These are phyloP conservation scores for Alternaria rosae DNA, from an alignment of 2,329 filamentous ascomycete species.

Conservation along the genomic window DNA sequence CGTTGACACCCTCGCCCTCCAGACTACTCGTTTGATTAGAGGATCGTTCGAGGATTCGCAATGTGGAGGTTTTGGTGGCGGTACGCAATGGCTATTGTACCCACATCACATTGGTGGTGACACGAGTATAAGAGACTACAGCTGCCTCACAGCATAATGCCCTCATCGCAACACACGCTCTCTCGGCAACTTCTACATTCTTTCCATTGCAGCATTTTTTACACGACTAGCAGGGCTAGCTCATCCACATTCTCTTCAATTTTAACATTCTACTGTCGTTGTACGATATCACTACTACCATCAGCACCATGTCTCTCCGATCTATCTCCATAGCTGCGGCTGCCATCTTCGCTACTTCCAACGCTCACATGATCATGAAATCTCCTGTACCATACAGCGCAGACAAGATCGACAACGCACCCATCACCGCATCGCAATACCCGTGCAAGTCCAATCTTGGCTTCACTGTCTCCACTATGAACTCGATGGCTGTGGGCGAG, in stretches of 20 bases:
- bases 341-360: slow-evolving; percentile 63
- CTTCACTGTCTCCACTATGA: slow-evolving; percentile 42
- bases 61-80: slow-evolving; percentile 18
- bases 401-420: slow-evolving; percentile 65
- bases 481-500: slow-evolving; percentile 68
- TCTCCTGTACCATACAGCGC: slow-evolving; percentile 69
- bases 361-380: slow-evolving; percentile 78
- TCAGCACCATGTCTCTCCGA: slow-evolving; percentile 59
- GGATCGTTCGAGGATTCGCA: slow-evolving; percentile 27
- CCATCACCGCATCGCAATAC: slow-evolving; percentile 70
- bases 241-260: slow-evolving; percentile 25
- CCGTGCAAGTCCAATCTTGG: slow-evolving; percentile 67
- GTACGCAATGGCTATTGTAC: slow-evolving; percentile 6
- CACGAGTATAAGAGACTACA: slow-evolving; percentile 36
- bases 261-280: slow-evolving; percentile 14
- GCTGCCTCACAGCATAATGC: slow-evolving; percentile 10
- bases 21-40: slow-evolving; percentile 42
- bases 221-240: slow-evolving; percentile 42
- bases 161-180: slow-evolving; percentile 28
- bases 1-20: slow-evolving; percentile 28
- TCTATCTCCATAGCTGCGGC: slow-evolving; percentile 58
- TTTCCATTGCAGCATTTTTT: slow-evolving; percentile 25
- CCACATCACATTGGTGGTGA: slow-evolving; percentile 6
- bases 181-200: slow-evolving; percentile 27
- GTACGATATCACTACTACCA: slow-evolving; percentile 17